Percentiles rank a stretch among this genome's conserved stretches.
These are phyloP conservation scores for Silene noctiflora DNA, from an alignment of 179 eudicot genomes.

Conservation along the genomic window DNA sequence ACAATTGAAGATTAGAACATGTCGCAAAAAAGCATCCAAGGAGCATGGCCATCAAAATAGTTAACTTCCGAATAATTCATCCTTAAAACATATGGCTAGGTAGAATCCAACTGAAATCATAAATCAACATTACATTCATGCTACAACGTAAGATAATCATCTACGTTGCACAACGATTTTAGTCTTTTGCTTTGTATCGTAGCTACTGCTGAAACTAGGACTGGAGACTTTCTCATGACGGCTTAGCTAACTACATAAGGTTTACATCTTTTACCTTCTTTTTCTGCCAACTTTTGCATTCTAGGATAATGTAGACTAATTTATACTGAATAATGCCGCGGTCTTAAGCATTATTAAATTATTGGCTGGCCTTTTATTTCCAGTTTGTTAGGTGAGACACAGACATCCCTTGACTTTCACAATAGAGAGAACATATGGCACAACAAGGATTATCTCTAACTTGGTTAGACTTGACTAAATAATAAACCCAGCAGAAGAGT, in stretches of 20 bases:
- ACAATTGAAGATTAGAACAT: neutral
- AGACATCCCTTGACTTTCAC: neutral
- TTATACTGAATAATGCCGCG: neutral
- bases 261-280: neutral
- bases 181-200: neutral
- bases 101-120: constrained; percentile 1
- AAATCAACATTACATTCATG: constrained; percentile 11
- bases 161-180: neutral
- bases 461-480: neutral
- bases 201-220: neutral
- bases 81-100: neutral
- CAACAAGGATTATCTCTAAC: neutral
- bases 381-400: constrained; percentile 11
- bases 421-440: neutral
- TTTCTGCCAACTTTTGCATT: neutral
- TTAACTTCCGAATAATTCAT: neutral
- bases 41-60: neutral
- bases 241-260: neutral
- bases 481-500: neutral
- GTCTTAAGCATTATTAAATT: neutral
- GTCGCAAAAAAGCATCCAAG: neutral
- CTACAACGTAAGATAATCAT: neutral
- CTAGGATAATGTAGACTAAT: neutral
- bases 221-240: too few species aligned
- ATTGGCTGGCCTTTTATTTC: neutral